Evolutionary conservation across 352 stramenopile genomes (phyloP).

Genomic region (Phytophthora macrochlamydospora): DNA sequence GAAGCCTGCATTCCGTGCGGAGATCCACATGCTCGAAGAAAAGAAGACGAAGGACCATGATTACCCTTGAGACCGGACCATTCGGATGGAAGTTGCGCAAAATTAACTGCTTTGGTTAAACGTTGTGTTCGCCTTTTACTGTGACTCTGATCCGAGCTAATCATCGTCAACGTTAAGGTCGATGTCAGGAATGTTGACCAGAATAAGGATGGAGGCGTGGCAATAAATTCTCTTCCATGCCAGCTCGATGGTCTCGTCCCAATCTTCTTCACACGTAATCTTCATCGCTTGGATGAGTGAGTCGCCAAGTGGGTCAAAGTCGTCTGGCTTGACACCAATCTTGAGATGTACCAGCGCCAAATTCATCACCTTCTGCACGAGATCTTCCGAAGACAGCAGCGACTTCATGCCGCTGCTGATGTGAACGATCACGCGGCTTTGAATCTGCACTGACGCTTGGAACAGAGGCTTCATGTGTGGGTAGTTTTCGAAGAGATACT

Average conservation of each 20-base stretch:
- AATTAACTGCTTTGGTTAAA: too few species aligned
- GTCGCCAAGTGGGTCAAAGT: slow-evolving; percentile 67
- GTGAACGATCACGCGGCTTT: slow-evolving; percentile 65
- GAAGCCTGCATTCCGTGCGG: slow-evolving; percentile 47
- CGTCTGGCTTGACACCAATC: slow-evolving; percentile 66
- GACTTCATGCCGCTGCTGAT: slow-evolving; percentile 72
- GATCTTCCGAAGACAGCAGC: slow-evolving; percentile 55
- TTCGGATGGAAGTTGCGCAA: too few species aligned
- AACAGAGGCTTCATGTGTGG: slow-evolving; percentile 70
- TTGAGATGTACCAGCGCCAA: slow-evolving; percentile 67
- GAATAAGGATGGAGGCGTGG: slow-evolving; percentile 62
- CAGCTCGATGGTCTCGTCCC: slow-evolving; percentile 50
- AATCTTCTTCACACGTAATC: slow-evolving; percentile 49
- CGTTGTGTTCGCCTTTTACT: neutral
- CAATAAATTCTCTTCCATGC: slow-evolving; percentile 68
- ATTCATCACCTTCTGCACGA: slow-evolving; percentile 65
- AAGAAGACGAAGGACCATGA: slow-evolving; percentile 26
- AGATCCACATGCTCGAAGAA: slow-evolving; percentile 38
- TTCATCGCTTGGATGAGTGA: slow-evolving; percentile 69
- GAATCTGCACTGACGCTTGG: slow-evolving; percentile 59
- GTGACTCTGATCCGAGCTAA: neutral
- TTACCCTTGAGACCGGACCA: slow-evolving; percentile 2
- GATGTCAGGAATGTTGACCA: slow-evolving; percentile 69
- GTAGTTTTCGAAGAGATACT: slow-evolving; percentile 65
- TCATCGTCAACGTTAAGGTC: slow-evolving; percentile 51